Evolutionary conservation across 257 asterid species (phyloP), one percentile per base, ranked within the genome.

Genomic region (Leptodermis oblonga): DNA sequence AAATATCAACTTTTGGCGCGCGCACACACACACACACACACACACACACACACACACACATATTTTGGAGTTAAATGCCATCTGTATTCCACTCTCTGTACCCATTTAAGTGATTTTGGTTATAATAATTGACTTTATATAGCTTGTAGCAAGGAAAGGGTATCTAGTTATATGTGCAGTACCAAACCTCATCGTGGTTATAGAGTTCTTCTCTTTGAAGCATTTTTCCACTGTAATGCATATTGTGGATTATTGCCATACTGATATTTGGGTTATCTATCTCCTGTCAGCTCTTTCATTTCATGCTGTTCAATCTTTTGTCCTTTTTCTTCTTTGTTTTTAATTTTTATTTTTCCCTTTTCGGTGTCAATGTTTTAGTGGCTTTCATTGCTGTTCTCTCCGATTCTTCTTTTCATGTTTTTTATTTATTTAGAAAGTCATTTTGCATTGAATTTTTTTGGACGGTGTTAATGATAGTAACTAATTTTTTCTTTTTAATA

Each of bases 1-100:
- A 8, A 54, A 70, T 51, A 56, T 70, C 72, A 72, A 56, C 23
- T 45, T 30, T 60, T 61, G 54, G 26, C n/a, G n/a, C n/a, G n/a
- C n/a, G n/a, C n/a, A n/a, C n/a, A n/a, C n/a, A n/a, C n/a, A n/a
- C n/a, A n/a, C n/a, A n/a, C n/a, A n/a, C n/a, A n/a, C n/a, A n/a
- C n/a, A n/a, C n/a, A n/a, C n/a, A n/a, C n/a, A n/a, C n/a, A n/a
- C n/a, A n/a, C n/a, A n/a, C n/a, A n/a, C n/a, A n/a, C n/a, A n/a
- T n/a, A n/a, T n/a, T n/a, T n/a, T n/a, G n/a, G n/a, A n/a, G n/a
- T n/a, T n/a, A n/a, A n/a, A n/a, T n/a, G n/a, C n/a, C n/a, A n/a
- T n/a, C n/a, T n/a, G n/a, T n/a, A n/a, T n/a, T n/a, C n/a, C n/a
- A n/a, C n/a, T n/a, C n/a, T n/a, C n/a, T n/a, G 37, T 31, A 26